A percentile compares a stretch with the other conserved stretches of the same genome.
Conservation (phyloP, 805 yeast species). For the Saccharomycopsis selenospora region DNA sequence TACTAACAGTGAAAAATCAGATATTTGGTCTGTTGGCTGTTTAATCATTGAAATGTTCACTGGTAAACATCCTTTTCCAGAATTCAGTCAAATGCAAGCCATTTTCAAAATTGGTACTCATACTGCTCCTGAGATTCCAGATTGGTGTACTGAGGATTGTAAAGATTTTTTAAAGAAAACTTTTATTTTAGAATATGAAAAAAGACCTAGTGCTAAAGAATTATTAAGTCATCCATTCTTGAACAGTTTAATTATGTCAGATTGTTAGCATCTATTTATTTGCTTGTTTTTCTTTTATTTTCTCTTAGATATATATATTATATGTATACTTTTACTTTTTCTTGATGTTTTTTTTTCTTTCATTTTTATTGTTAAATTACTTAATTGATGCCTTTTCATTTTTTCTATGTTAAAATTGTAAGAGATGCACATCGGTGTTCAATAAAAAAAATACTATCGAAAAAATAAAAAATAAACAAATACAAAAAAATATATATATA, state of each 20-base stretch:
- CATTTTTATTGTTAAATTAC: no score
- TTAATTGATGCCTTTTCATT: no score
- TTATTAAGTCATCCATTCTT: slow-evolving; percentile 60
- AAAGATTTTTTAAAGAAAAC: slow-evolving; percentile 56
- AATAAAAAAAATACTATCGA: no score
- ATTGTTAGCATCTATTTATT: no score
- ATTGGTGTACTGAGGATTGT: slow-evolving; percentile 59
- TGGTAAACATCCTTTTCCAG: slow-evolving; percentile 93
- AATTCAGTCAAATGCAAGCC: slow-evolving; percentile 94
- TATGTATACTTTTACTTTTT: no score
- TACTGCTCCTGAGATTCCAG: slow-evolving; percentile 72
- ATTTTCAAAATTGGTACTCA: slow-evolving; percentile 88
- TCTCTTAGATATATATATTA: no score
- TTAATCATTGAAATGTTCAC: slow-evolving; percentile 91
- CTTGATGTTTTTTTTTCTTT: no score
- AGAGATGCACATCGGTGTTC: no score
- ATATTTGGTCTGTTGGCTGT: slow-evolving; percentile 97
- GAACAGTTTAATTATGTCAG: slow-evolving; percentile 20
- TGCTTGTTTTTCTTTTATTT: no score
- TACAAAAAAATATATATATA: no score
- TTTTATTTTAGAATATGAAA: slow-evolving; percentile 66
- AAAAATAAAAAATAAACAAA: no score
- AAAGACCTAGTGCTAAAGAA: slow-evolving; percentile 68
- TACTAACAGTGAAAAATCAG: slow-evolving; percentile 86
- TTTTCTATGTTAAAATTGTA: no score